phyloP scores from a whole-genome alignment of 768 basidiomycete genomes.

The Suillus alpinus region DNA sequence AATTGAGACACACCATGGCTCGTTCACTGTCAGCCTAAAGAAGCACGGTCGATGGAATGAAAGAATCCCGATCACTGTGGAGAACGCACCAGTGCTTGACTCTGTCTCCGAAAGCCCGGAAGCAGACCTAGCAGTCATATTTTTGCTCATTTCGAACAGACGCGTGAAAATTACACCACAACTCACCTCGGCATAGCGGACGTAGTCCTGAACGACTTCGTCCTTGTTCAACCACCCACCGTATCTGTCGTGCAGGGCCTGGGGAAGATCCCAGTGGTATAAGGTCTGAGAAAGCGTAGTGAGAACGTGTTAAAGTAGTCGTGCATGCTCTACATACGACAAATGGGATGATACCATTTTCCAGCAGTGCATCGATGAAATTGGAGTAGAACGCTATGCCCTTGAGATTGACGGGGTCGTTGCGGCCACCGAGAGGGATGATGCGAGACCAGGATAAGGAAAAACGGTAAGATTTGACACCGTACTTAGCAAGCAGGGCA shows the following conservation, averaged over 20 bases:
- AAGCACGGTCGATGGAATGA: conserved; percentile 20
- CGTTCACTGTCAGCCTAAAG: conserved; percentile 68
- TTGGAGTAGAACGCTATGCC: conserved; percentile 71
- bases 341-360: conserved; percentile 63
- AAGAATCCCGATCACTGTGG: conserved; percentile 5
- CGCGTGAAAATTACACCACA: not conserved
- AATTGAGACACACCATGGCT: conserved; percentile 71
- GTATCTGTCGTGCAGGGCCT: conserved; percentile 70
- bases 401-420: conserved; percentile 68
- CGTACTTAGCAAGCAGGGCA: conserved; percentile 57
- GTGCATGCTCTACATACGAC: conserved; percentile 42
- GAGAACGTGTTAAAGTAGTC: conserved; percentile 1
- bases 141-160: conserved; percentile 1
- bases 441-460: conserved; percentile 75
- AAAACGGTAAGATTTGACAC: conserved; percentile 73
- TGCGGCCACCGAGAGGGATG: conserved; percentile 68
- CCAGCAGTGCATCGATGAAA: conserved; percentile 65
- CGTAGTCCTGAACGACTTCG: conserved; percentile 65
- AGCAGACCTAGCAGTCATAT: conserved; percentile 50
- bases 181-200: conserved; percentile 53
- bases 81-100: conserved; percentile 64
- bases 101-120: conserved; percentile 70
- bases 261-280: conserved; percentile 81
- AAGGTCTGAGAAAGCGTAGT: conserved; percentile 43
- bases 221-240: conserved; percentile 74